Evolutionary conservation across 1,284 basidiomycete species (phyloP).

Genomic region (Xerocomus minutiporus): DNA sequence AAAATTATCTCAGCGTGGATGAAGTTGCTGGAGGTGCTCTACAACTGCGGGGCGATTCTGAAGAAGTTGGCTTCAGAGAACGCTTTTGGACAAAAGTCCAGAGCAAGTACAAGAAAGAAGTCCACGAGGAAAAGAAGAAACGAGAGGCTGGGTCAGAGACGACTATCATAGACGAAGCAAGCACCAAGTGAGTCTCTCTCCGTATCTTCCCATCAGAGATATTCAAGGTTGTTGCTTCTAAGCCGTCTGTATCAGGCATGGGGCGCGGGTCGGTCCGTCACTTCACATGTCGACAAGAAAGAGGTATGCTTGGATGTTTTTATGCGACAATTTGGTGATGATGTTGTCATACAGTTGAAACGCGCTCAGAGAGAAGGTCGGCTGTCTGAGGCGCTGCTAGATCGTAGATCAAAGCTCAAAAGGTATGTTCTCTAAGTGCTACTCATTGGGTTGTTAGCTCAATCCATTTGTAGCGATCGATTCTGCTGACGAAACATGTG

Average conservation of each 20-base stretch:
- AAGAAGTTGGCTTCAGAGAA: constrained; percentile 76
- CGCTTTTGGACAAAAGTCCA: constrained; percentile 88
- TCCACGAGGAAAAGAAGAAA: constrained; percentile 74
- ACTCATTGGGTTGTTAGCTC: constrained; percentile 2
- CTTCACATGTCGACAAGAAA: constrained; percentile 67
- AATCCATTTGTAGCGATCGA: constrained; percentile 45
- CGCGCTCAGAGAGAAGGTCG: constrained; percentile 83
- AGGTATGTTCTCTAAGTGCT: constrained; percentile 53
- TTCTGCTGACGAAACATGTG: constrained; percentile 47
- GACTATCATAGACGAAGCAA: constrained; percentile 61
- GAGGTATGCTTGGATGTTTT: constrained; percentile 44
- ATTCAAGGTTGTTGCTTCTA: constrained; percentile 9
- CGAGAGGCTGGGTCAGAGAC: constrained; percentile 56
- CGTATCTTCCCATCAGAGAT: constrained; percentile 3
- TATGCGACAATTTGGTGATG: constrained; percentile 5
- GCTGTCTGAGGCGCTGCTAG: constrained; percentile 83
- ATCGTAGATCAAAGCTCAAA: constrained; percentile 86
- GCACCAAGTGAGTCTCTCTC: constrained; percentile 57
- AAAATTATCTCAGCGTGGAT: constrained; percentile 78
- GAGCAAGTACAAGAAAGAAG: constrained; percentile 85
- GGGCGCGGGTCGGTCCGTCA: constrained; percentile 76
- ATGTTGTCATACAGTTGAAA: constrained; percentile 55
- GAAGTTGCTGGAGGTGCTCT: constrained; percentile 78
- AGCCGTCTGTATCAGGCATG: constrained; percentile 83
- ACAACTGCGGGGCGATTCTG: constrained; percentile 77